phyloP scores from a whole-genome alignment of 208 protist genomes.

The Borovskyia barvae region DNA sequence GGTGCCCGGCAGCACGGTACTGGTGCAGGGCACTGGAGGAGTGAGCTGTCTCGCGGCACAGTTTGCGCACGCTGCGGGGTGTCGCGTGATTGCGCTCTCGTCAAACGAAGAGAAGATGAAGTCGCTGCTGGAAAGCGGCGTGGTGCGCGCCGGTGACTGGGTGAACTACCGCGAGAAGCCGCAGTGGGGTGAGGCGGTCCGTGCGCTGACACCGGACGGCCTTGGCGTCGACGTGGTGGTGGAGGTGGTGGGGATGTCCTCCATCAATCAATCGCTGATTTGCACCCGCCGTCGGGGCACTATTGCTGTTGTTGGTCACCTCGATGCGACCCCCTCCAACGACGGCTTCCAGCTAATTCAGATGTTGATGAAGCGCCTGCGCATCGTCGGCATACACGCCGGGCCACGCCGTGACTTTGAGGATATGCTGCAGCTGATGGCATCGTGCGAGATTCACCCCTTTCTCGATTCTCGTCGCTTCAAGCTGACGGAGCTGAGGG shows the following conservation, averaged over 20 bases:
- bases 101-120: conserved; percentile 24
- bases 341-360: conserved; percentile 10
- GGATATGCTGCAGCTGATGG: conserved; percentile 30
- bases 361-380: conserved; percentile 22
- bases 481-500: conserved; percentile 14
- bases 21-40: conserved; percentile 36
- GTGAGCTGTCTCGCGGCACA: conserved; percentile 34
- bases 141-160: conserved; percentile 25
- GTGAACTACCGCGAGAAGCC: conserved; percentile 29
- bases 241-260: conserved; percentile 25
- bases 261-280: conserved; percentile 23
- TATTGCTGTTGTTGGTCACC: conserved; percentile 9
- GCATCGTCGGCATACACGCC: conserved; percentile 19
- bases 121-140: conserved; percentile 17
- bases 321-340: not conserved
- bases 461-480: conserved; percentile 16
- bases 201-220: conserved; percentile 13
- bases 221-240: conserved; percentile 32
- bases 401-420: conserved; percentile 29
- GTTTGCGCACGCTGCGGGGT: conserved; percentile 25
- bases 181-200: conserved; percentile 25
- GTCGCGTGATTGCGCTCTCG: conserved; percentile 28
- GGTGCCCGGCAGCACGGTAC: conserved; percentile 25
- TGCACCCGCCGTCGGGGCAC: conserved; percentile 19
- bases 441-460: conserved; percentile 11